A percentile compares a stretch with the other conserved stretches of the same genome.
phyloP scores from a whole-genome alignment of 345 rosid genomes.

The Citropsis articulata region DNA sequence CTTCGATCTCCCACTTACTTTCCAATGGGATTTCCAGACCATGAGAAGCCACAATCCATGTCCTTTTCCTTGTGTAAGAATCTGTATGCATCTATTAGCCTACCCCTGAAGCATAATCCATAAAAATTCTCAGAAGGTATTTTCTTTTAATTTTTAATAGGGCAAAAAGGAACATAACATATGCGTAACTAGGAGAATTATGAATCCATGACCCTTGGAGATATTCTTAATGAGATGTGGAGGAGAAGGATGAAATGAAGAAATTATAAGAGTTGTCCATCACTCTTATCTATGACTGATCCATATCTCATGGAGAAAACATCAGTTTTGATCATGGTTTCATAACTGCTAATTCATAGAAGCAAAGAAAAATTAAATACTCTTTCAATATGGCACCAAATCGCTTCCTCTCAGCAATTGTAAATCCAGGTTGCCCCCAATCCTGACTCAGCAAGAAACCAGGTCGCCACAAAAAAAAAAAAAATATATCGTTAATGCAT shows the following conservation, averaged over 20 bases:
- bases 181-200: not conserved
- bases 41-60: conserved; percentile 89
- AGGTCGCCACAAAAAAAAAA: not conserved
- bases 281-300: not conserved
- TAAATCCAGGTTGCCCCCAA: conserved; percentile 94
- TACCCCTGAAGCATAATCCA: conserved; percentile 58
- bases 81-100: conserved; percentile 84
- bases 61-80: conserved; percentile 77
- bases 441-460: conserved; percentile 49
- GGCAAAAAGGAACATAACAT: not conserved
- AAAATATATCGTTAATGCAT: conserved; percentile 1
- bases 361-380: conserved; percentile 33
- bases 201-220: not conserved
- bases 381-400: conserved; percentile 72
- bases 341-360: not conserved
- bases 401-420: conserved; percentile 86
- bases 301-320: not conserved
- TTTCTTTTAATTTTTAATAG: not conserved
- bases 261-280: not conserved
- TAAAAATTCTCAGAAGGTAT: not conserved
- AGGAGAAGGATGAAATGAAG: not conserved
- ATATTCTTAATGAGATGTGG: not conserved
- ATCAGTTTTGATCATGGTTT: conserved; percentile 5
- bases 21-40: conserved; percentile 92
- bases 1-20: conserved; percentile 49